Conservation (phyloP, 331 rosid genomes). For the Stylosanthes scabra region DNA sequence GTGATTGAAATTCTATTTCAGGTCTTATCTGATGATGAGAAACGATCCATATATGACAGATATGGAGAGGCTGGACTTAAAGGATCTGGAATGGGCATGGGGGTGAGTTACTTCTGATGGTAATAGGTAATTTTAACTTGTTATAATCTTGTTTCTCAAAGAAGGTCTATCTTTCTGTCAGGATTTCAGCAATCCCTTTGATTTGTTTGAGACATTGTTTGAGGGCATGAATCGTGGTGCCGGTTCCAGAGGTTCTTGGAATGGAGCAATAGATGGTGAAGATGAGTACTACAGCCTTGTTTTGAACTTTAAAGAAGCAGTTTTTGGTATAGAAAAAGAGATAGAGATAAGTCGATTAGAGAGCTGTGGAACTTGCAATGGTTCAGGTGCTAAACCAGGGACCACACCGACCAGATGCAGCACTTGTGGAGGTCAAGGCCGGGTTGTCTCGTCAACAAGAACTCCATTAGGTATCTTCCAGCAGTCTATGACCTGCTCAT, state of each 20-base stretch:
- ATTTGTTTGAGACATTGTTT: constrained; percentile 82
- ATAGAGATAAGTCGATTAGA: constrained; percentile 89
- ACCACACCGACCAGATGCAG: constrained; percentile 78
- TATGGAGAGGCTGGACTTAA: constrained; percentile 98
- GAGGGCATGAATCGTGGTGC: constrained; percentile 62
- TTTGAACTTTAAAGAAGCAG: constrained; percentile 91
- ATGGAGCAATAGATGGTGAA: constrained; percentile 86
- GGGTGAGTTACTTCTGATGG: constrained; percentile 63
- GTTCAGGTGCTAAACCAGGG: constrained; percentile 96
- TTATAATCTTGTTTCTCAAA: constrained; percentile 36
- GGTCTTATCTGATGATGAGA: constrained; percentile 97
- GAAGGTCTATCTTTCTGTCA: constrained; percentile 45
- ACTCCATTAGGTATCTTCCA: constrained; percentile 95
- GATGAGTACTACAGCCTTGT: constrained; percentile 87
- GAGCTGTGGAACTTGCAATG: constrained; percentile 90
- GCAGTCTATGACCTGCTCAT: constrained; percentile 93
- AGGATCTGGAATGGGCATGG: constrained; percentile 86
- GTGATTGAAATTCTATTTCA: constrained; percentile 43
- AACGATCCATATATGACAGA: constrained; percentile 79
- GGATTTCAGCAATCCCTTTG: constrained; percentile 97
- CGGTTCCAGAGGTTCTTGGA: constrained; percentile 80
- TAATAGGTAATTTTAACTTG: constrained; percentile 29
- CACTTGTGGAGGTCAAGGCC: constrained; percentile 98
- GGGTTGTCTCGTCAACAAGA: constrained; percentile 85
- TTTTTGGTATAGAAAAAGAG: constrained; percentile 92